These are phyloP conservation scores for Coprinopsis cinerea DNA, from an alignment of 768 basidiomycete species.

Conservation along the genomic window DNA sequence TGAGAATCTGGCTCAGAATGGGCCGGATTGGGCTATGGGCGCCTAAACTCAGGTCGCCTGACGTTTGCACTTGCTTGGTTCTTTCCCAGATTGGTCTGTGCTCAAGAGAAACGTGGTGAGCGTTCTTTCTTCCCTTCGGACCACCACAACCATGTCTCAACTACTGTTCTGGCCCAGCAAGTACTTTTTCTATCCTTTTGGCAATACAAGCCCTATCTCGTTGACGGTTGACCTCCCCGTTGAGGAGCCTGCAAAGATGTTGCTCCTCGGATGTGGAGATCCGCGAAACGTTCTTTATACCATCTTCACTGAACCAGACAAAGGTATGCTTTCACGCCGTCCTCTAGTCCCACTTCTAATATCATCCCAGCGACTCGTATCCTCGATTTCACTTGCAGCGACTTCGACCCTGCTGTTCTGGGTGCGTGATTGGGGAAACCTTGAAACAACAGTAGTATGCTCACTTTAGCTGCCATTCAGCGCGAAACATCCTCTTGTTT, in stretches of 20 bases:
- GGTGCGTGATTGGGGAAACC: slow-evolving; percentile 23
- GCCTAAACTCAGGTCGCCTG: no score
- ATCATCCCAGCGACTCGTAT: slow-evolving; percentile 19
- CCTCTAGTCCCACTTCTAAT: background rate
- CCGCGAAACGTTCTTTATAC: slow-evolving; percentile 50
- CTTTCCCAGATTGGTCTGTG: no score
- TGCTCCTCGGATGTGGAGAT: slow-evolving; percentile 56
- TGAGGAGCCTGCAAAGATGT: slow-evolving; percentile 38
- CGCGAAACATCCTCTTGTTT: slow-evolving; percentile 43
- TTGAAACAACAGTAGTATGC: background rate
- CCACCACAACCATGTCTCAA: slow-evolving; percentile 37
- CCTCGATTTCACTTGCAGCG: slow-evolving; percentile 47
- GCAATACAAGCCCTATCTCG: slow-evolving; percentile 51
- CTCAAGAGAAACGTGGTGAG: no score
- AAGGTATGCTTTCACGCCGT: slow-evolving; percentile 16
- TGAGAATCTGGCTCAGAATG: no score
- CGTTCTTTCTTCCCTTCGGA: no score
- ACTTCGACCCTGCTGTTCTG: slow-evolving; percentile 41
- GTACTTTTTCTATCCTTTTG: slow-evolving; percentile 51
- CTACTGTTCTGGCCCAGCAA: slow-evolving; percentile 37
- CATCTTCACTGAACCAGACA: slow-evolving; percentile 23
- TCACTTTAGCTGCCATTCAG: slow-evolving; percentile 20
- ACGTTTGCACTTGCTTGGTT: no score
- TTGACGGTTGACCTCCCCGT: slow-evolving; percentile 44
- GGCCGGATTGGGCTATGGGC: no score